A percentile compares a stretch with the other conserved stretches of the same genome.
phyloP scores from a whole-genome alignment of 768 basidiomycete genomes.

The Gloeostereum incarnatum region DNA sequence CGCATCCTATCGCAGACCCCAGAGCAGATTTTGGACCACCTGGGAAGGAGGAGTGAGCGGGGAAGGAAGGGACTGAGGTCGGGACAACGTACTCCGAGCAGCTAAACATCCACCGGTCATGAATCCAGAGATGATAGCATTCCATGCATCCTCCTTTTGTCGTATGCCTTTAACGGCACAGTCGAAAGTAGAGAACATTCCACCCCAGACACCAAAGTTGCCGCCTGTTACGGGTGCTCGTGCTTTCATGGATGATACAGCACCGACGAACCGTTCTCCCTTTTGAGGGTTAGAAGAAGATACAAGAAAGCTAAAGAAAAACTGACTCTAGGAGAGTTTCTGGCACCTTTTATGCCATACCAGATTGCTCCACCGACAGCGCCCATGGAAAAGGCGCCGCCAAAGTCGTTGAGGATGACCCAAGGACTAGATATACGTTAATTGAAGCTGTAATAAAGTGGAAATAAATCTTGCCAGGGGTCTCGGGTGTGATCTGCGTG shows the following conservation, averaged over 20 bases:
- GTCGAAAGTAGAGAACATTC: slow-evolving; percentile 98
- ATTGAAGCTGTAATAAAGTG: background rate
- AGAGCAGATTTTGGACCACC: slow-evolving; percentile 90
- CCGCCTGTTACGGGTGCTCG: slow-evolving; percentile 97
- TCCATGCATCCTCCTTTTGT: slow-evolving; percentile 99
- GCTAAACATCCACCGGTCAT: slow-evolving; percentile 97
- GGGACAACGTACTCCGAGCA: slow-evolving; percentile 69
- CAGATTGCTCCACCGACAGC: slow-evolving; percentile 96
- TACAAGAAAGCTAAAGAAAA: background rate
- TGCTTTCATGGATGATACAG: slow-evolving; percentile 94
- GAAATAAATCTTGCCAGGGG: slow-evolving; percentile 57
- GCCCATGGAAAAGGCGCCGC: slow-evolving; percentile 97
- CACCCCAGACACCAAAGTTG: slow-evolving; percentile 94
- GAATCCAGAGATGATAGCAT: slow-evolving; percentile 97
- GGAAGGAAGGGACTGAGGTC: slow-evolving; percentile 7
- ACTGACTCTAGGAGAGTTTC: slow-evolving; percentile 89
- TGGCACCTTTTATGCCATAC: slow-evolving; percentile 97
- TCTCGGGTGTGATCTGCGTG: slow-evolving; percentile 91
- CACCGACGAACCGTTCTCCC: slow-evolving; percentile 93
- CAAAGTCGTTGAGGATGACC: slow-evolving; percentile 98
- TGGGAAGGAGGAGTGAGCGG: slow-evolving; percentile 18
- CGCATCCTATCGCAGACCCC: slow-evolving; percentile 91
- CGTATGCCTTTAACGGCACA: slow-evolving; percentile 96
- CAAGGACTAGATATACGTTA: slow-evolving; percentile 59
- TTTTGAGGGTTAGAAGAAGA: slow-evolving; percentile 17